Conservation (phyloP, 371 early-diverging fungal genomes). For the Rhizopus sp. region DNA sequence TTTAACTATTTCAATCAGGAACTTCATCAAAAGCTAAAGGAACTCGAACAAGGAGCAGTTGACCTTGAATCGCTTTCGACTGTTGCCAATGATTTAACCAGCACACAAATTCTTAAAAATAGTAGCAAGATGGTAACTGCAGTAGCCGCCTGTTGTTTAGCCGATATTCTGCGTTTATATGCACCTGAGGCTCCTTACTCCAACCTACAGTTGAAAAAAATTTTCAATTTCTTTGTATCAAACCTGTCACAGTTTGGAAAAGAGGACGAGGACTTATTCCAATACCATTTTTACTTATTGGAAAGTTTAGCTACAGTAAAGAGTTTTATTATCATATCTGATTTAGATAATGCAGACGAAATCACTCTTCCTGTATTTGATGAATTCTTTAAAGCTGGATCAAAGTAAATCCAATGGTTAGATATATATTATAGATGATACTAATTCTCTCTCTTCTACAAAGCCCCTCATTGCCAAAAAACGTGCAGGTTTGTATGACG, state of each 20-base stretch:
- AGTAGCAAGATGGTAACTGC: constrained; percentile 79
- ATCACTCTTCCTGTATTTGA: constrained; percentile 19
- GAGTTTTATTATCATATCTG: constrained; percentile 71
- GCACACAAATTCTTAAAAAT: constrained; percentile 68
- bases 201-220: constrained; percentile 69
- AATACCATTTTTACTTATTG: constrained; percentile 78
- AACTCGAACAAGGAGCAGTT: constrained; percentile 33
- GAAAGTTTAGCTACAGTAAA: constrained; percentile 87
- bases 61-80: constrained; percentile 54
- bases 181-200: constrained; percentile 93
- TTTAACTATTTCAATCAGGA: constrained; percentile 16
- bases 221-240: constrained; percentile 75
- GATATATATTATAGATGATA: neutral
- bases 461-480: constrained; percentile 67
- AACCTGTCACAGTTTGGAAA: constrained; percentile 70
- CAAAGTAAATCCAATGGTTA: constrained; percentile 11
- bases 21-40: constrained; percentile 32
- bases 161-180: constrained; percentile 88
- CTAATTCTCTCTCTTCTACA: constrained; percentile 20
- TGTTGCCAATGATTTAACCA: constrained; percentile 70
- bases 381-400: constrained; percentile 25
- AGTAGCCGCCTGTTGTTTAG: constrained; percentile 85
- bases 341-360: constrained; percentile 34
- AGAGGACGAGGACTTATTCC: constrained; percentile 59
- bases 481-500: constrained; percentile 77